Evolutionary conservation across 495 filamentous ascomycete species (phyloP).

Genomic region (Sabuloglossum arenarium): DNA sequence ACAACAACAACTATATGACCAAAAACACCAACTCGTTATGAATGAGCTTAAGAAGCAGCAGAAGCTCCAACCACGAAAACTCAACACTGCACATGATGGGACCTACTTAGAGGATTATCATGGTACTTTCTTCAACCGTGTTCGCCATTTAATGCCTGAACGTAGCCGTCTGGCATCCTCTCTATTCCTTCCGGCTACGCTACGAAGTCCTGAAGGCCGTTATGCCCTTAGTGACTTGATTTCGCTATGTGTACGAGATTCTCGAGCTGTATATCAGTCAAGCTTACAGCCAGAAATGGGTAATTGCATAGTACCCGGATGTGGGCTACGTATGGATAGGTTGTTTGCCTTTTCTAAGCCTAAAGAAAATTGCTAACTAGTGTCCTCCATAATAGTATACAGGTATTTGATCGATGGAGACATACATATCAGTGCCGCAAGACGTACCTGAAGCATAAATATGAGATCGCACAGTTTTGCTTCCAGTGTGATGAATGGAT

Average conservation of each 20-base stretch:
- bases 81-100: neutral
- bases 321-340: neutral
- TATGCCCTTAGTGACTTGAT: neutral
- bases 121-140: neutral
- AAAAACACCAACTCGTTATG: neutral
- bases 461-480: constrained; percentile 9
- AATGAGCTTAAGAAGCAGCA: constrained; percentile 1
- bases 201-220: neutral
- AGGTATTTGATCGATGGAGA: constrained; percentile 1
- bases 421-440: neutral
- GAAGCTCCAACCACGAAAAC: neutral
- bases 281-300: constrained; percentile 1
- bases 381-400: constrained; percentile 8
- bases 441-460: constrained; percentile 5
- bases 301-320: neutral
- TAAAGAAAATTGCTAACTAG: constrained; percentile 7
- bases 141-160: neutral
- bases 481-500: constrained; percentile 13
- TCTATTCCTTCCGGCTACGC: neutral
- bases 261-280: neutral
- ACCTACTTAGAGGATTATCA: neutral
- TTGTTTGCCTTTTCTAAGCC: neutral
- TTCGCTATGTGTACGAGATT: neutral
- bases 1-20: constrained; percentile 2
- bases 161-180: neutral